Conservation (phyloP, 768 basidiomycete species). For the Multifurca ochricompacta region DNA sequence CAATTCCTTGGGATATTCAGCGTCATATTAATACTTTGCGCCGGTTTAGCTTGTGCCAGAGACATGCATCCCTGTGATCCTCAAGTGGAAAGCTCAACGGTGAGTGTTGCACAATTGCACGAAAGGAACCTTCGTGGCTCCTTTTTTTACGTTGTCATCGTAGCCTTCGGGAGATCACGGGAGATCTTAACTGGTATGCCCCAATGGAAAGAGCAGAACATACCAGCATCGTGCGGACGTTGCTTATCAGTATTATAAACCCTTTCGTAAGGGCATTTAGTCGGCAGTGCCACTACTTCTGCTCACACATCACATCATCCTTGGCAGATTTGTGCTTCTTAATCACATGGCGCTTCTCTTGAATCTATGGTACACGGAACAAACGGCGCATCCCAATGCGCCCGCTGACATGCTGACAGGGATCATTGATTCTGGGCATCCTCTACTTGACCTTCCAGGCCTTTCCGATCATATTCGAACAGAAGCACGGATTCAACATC, state of each 20-base stretch:
- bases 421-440: conserved; percentile 35
- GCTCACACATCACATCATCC: conserved; percentile 1
- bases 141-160: neutral
- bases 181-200: conserved; percentile 46
- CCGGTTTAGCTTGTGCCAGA: conserved; percentile 56
- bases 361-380: conserved; percentile 50
- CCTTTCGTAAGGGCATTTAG: conserved; percentile 50
- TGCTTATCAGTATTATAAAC: conserved; percentile 57
- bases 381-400: neutral
- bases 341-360: conserved; percentile 75
- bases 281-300: neutral
- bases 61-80: conserved; percentile 56
- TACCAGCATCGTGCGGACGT: conserved; percentile 36
- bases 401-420: conserved; percentile 24
- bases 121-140: too few relatives aligned
- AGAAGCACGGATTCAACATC: conserved; percentile 43
- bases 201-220: conserved; percentile 45
- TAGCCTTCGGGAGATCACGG: conserved; percentile 50
- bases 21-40: neutral
- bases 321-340: conserved; percentile 47
- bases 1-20: too few relatives aligned
- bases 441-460: conserved; percentile 51
- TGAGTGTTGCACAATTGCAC: too few relatives aligned
- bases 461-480: conserved; percentile 43
- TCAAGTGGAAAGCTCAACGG: conserved; percentile 52